Evolutionary conservation across 2,329 filamentous ascomycete species (phyloP).

Genomic region (Ceratocystis alfenasii): DNA sequence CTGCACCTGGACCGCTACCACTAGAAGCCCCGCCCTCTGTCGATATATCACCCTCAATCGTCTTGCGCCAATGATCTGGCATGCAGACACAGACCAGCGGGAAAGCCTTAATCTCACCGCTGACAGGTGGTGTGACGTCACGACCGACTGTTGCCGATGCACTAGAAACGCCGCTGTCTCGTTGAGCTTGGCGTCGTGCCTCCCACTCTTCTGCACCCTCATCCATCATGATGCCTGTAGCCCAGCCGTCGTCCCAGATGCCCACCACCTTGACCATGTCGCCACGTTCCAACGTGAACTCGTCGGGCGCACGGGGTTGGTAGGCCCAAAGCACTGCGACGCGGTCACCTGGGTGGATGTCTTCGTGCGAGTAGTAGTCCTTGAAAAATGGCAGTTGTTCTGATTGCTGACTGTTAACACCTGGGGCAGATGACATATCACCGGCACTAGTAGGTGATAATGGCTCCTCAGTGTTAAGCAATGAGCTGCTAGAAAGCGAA

Average conservation of each 20-base stretch:
- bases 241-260: conserved; percentile 99
- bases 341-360: conserved; percentile 82
- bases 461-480: conserved; percentile 56
- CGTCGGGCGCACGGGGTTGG: conserved; percentile 82
- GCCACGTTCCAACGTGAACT: conserved; percentile 83
- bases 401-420: conserved; percentile 75
- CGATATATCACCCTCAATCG: conserved; percentile 77
- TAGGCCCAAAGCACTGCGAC: conserved; percentile 95
- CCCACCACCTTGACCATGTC: conserved; percentile 98
- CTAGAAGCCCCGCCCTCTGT: conserved; percentile 47
- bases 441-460: conserved; percentile 62
- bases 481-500: conserved; percentile 79
- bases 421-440: conserved; percentile 74
- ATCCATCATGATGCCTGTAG: conserved; percentile 73
- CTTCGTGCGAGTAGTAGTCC: conserved; percentile 95
- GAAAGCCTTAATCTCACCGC: conserved; percentile 92
- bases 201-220: conserved; percentile 87
- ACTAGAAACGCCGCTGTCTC: conserved; percentile 88
- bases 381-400: conserved; percentile 96
- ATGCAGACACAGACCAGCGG: conserved; percentile 92
- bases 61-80: conserved; percentile 92
- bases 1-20: neutral
- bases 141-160: conserved; percentile 43
- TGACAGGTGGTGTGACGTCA: conserved; percentile 49
- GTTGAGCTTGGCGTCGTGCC: conserved; percentile 58